Evolutionary conservation across 768 basidiomycete species (phyloP), one percentile per base, ranked within the genome.

Genomic region (Suillus brevipes): DNA sequence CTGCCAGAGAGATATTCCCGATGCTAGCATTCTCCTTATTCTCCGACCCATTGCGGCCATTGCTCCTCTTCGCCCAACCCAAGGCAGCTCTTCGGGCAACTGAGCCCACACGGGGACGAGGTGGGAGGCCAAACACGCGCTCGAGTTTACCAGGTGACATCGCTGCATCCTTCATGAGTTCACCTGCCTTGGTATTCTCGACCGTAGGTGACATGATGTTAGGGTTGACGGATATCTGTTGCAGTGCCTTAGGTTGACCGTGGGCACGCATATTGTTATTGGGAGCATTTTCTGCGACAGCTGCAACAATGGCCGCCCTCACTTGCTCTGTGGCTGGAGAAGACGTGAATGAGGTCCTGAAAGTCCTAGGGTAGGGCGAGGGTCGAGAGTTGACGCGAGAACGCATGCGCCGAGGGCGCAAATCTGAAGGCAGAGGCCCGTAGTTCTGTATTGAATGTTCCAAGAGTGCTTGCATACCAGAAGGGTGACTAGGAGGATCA

Each of bases 381-480:
- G 89, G 80, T 20, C 92, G 82, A 34, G 91, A 92, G 36, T 84
- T 82, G 0, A 87, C 91, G 16, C 90, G 83, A 1, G 89, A 89
- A 42, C 89, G 84, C 53, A 83, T 73, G 20, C 89, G 87, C 60
- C 81, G 86, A 31, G 83, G 82, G 7, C 87, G 85, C 23, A 91
- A 81, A 59, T 92, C 90, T 0, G 86, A 87, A 0, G 92, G 87
- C n/a, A 93, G 84, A 6, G 90, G 89, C 0, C 87, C 85, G 60
- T 85, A 93, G 61, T 80, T 89, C 74, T 90, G 82, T 42, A 90
- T 78, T 1, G 91, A 92, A 60, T 91, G 86, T 61, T 90, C 84
- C 1, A 93, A 79, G 63, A 94, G 77, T 0, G 90, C 90, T 68
- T 85, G 84, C 88, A 93, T 92, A 9, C 84, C 87, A 6, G 81